Evolutionary conservation across 169 alveolate genomes (phyloP).

Genomic region (Eimeria necatrix): DNA sequence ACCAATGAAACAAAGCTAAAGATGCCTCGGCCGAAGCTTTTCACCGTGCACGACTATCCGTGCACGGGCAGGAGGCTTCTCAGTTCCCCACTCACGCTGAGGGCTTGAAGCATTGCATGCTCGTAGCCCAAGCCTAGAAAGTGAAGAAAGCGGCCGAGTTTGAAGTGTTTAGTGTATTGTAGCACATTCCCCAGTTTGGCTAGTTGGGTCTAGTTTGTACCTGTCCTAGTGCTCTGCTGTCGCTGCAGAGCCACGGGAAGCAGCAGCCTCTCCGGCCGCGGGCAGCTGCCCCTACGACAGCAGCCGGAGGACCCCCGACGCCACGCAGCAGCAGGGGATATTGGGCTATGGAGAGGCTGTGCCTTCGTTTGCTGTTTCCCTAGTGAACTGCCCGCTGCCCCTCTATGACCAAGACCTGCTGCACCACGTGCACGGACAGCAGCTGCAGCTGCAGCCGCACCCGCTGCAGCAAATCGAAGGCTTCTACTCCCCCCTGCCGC

Average conservation of each 20-base stretch:
- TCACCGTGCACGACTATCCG: too few relatives aligned
- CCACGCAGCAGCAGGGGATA: conserved; percentile 17
- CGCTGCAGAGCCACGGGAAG: conserved; percentile 12
- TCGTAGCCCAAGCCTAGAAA: too few relatives aligned
- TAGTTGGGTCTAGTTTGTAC: neutral
- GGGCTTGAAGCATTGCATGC: too few relatives aligned
- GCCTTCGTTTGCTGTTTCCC: conserved; percentile 35
- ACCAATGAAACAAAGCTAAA: too few relatives aligned
- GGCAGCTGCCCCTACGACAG: neutral
- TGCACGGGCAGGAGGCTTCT: too few relatives aligned
- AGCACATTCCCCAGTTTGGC: too few relatives aligned
- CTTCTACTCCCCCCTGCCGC: neutral
- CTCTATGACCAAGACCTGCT: neutral
- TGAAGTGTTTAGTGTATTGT: too few relatives aligned
- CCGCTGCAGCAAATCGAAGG: conserved; percentile 13
- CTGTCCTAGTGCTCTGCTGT: neutral
- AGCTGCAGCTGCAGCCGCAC: neutral
- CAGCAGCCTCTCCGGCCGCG: neutral
- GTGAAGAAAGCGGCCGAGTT: too few relatives aligned
- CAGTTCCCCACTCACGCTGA: too few relatives aligned
- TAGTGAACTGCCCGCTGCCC: conserved; percentile 25
- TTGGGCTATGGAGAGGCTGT: neutral
- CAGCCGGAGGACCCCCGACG: conserved; percentile 4
- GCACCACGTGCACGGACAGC: neutral
- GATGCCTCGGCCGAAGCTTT: too few relatives aligned